Base-by-base conservation (phyloP, 257 asterid genomes). In the Ballota nigra region DNA sequence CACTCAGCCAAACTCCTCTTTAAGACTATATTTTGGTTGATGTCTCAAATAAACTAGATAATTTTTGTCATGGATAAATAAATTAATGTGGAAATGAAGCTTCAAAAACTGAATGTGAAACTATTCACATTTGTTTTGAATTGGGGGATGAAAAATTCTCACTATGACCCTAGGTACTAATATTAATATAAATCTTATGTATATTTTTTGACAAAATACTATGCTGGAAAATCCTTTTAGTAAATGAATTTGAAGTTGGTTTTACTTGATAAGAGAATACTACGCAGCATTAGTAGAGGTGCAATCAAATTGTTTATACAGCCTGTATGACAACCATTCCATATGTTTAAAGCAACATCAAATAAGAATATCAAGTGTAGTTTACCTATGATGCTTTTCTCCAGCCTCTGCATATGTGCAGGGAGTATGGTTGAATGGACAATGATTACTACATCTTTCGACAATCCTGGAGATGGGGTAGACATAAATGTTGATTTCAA, bases 371-470 rank as follows among this genome's bases (percentile, higher is more conserved):
- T 72, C 2, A 57, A 78, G 57, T 47, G 40, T 49, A 61, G 62
- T 60, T 68, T 86, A 75, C 98, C 98, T 76, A 82, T 79, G 45
- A 93, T 87, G 82, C 73, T 73, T 82, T 75, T 87, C 86, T 79
- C 92, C 81, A 91, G 79, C 75, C 86, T 86, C 76, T 87, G 88
- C 57, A 86, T 75, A 47, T 87, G 82, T 73, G 79, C 73, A 68
- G 89, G 89, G 66, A 77, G 80, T 68, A 86, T 71, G 83, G 89
- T 83, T 76, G 98, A 82, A 79, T 91, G 92, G 77, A 94, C 76
- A 75, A 94, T 84, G 78, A 91, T 75, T 69, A 83, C 78, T 10
- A 87, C 85, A 70, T 87, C 96, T 78, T 82, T 94, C 34, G 60
- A 75, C 81, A 91, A 70, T 47, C 88, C 98, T 94, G 86, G 51